Base-by-base conservation (phyloP, 1,284 basidiomycete genomes). In the Microbotryum lychnidis-dioicae region DNA sequence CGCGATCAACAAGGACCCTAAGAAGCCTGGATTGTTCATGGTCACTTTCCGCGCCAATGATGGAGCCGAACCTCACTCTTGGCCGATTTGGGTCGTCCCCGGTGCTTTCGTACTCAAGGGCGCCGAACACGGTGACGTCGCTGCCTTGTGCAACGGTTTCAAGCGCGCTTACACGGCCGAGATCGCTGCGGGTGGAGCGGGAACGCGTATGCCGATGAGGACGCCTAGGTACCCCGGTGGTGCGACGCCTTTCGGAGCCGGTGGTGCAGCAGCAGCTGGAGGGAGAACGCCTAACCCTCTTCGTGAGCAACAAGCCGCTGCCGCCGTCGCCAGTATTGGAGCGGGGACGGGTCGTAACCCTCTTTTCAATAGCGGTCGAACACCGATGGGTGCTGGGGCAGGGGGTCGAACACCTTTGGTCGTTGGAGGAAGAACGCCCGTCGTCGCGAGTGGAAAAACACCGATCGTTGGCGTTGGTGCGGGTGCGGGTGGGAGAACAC, bases 21-120 rank as follows among this genome's bases (percentile, higher is more conserved):
- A 87, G 70, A 83, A 83, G 58, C 91, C 96, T 0, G 96, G 96
- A 0, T 91, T 94, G 75, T 91, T 98, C 78, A 88, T 84, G 71
- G 80, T 98, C 18, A 90, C 87, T 72, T 99, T 98, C 82, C 81
- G 97, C 72, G 87, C 90, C 27, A 92, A 90, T 75, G 91, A 91
- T 27, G 56, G 62, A 20, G n/a, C 59, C 16, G 37, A 57, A 37
- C 14, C 10, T 4, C 29, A 51, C 62, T 20, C 56, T 14, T 67
- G 92, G 90, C 89, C 89, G 57, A 85, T 96, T 62, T 85, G 87
- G 59, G 88, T 96, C 54, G 82, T 88, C 7, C 91, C 92, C 6
- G 89, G 91, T 73, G 89, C 89, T 2, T 96, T 90, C 75, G 21
- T 45, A 7, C 61, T 69, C 10, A 49, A 59, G 27, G 59, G 57